These are phyloP conservation scores for Candida golubevii DNA, from an alignment of 805 yeast species.

Conservation along the genomic window DNA sequence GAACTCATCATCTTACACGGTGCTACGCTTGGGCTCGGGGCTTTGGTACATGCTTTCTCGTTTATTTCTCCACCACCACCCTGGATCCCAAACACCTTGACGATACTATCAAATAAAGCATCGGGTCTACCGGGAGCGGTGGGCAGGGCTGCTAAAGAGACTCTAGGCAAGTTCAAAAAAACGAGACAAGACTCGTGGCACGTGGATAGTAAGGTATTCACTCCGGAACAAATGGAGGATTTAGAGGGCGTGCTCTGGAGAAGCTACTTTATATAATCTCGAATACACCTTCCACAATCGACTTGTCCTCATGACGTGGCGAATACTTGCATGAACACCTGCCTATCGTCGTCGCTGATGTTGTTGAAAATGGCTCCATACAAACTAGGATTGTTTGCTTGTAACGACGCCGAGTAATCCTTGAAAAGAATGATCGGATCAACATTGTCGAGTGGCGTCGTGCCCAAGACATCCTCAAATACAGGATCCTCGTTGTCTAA, in stretches of 20 bases:
- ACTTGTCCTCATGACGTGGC: background rate
- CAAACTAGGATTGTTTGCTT: conserved; percentile 10
- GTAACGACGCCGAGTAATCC: conserved; percentile 13
- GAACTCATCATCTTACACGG: conserved; percentile 63
- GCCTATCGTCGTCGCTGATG: conserved; percentile 13
- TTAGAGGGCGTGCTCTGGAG: conserved; percentile 92
- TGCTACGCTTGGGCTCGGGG: conserved; percentile 83
- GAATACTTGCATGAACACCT: conserved; percentile 8
- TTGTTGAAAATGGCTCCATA: conserved; percentile 14
- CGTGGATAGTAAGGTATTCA: conserved; percentile 71
- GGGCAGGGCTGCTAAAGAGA: conserved; percentile 79
- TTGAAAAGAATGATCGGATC: conserved; percentile 15
- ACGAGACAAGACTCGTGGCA: conserved; percentile 96
- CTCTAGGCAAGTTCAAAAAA: conserved; percentile 80
- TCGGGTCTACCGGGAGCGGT: conserved; percentile 70
- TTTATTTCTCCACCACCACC: conserved; percentile 85
- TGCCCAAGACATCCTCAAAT: conserved; percentile 24
- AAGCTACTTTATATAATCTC: conserved; percentile 71
- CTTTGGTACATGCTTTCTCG: conserved; percentile 84
- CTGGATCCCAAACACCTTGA: conserved; percentile 79
- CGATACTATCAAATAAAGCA: conserved; percentile 65
- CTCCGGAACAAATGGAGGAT: conserved; percentile 77
- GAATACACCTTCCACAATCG: background rate
- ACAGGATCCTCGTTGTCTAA: conserved; percentile 22
- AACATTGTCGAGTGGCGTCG: conserved; percentile 17